Base-by-base conservation (phyloP, 495 filamentous ascomycete genomes). In the Darksidea phi region DNA sequence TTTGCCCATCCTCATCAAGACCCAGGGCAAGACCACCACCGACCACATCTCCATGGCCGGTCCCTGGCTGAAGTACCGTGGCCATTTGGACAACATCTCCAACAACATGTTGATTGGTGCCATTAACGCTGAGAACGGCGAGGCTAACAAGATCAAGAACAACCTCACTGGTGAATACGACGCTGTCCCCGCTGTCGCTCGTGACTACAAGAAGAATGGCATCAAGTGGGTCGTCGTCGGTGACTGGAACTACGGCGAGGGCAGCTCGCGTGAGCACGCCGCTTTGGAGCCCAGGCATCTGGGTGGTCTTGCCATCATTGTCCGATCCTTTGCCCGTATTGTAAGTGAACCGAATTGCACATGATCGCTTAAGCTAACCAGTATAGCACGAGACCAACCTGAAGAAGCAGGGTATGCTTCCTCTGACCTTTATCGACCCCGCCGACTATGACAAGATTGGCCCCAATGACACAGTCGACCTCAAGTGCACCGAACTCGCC, bases 341-440 rank as follows among this genome's bases (percentile, higher is more conserved):
- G 78, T 80, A 71, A 75, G 78, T 78, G 18, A 46, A 23, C 24
- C 57, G 6, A 20, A 21, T 41, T 57, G 12, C 13, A 11, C 17
- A 4, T 59, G 1, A 38, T 1, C 38, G 1, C 20, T 24, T 34
- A 43, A 43, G 45, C 62, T 71, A 64, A 67, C 60, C 34, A 43
- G 10, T 25, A 59, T 59, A 79, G 75, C 94, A 98, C 84, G 94
- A 98, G 82, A 98, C 94, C 80, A 98, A 98, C 84, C 78, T 98
- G 80, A 98, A 98, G 90, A 98, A 98, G 87, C 94, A 98, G 84
- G 94, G 94, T 80, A 94, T 98, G 91, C 89, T 98, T 79, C 94
- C 94, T 70, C 82, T 98, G 50, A 96, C 91, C 67, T 98, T 98
- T 79, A 73, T 84, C 53, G 86, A 97, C 72, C 94, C 95, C 24